Conservation (phyloP, 768 basidiomycete species). For the Trametes coccinea region DNA sequence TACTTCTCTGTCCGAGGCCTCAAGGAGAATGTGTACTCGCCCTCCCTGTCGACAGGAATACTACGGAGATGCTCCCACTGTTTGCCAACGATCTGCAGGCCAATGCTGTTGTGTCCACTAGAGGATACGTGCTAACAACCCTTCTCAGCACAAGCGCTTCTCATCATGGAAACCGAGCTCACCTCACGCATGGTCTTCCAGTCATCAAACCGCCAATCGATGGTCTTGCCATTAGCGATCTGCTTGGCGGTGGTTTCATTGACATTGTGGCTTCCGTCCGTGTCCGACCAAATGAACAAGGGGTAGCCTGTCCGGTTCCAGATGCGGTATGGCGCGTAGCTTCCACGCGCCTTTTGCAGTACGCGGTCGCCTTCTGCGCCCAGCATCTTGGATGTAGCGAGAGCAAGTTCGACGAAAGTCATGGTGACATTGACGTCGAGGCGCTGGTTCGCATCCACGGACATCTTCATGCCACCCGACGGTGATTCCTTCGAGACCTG, state of each 20-base stretch:
- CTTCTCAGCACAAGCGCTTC: neutral
- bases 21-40: slow-evolving; percentile 86
- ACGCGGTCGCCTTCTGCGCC: slow-evolving; percentile 72
- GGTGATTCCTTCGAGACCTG: slow-evolving; percentile 57
- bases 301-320: slow-evolving; percentile 89
- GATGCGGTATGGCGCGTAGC: slow-evolving; percentile 91
- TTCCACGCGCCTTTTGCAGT: slow-evolving; percentile 77
- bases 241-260: slow-evolving; percentile 55
- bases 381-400: slow-evolving; percentile 72
- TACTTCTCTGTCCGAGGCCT: slow-evolving; percentile 76
- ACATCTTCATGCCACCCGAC: slow-evolving; percentile 55
- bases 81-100: slow-evolving; percentile 80
- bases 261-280: slow-evolving; percentile 50
- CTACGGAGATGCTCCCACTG: slow-evolving; percentile 87
- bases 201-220: slow-evolving; percentile 98
- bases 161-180: slow-evolving; percentile 19
- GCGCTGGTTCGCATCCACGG: slow-evolving; percentile 73
- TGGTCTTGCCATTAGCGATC: slow-evolving; percentile 69
- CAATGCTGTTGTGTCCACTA: slow-evolving; percentile 79
- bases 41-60: slow-evolving; percentile 92
- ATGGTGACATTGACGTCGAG: slow-evolving; percentile 91
- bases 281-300: slow-evolving; percentile 83
- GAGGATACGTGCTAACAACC: slow-evolving; percentile 41
- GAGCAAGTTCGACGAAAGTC: slow-evolving; percentile 83
- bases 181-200: slow-evolving; percentile 95